A percentile compares a stretch with the other conserved stretches of the same genome.
Conservation (phyloP, 805 yeast species). For the Zygosaccharomyces kombuchaensis region DNA sequence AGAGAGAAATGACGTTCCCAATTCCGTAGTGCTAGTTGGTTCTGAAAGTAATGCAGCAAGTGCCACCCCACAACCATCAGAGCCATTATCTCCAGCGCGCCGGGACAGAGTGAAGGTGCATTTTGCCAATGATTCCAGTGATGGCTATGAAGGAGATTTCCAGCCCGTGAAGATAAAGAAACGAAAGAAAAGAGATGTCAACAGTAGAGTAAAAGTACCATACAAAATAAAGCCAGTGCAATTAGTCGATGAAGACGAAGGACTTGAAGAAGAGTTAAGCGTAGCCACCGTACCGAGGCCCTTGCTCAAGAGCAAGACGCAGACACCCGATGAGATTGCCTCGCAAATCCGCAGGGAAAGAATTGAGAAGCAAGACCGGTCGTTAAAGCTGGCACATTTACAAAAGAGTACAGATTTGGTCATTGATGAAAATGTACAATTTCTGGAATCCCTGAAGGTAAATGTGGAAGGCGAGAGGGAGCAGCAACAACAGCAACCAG, state of each 20-base stretch:
- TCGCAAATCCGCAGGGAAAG: conserved; percentile 36
- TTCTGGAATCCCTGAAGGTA: conserved; percentile 23
- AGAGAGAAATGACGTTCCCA: conserved; percentile 18
- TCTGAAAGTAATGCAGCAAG: conserved; percentile 5
- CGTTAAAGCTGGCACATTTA: conserved; percentile 18
- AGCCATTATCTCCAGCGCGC: conserved; percentile 6
- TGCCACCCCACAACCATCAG: not conserved
- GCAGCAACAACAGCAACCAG: not conserved
- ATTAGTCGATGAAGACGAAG: conserved; percentile 34
- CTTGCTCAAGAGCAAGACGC: conserved; percentile 1
- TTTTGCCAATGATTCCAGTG: conserved; percentile 20
- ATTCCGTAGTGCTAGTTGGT: conserved; percentile 20
- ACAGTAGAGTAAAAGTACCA: conserved; percentile 26
- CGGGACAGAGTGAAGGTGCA: conserved; percentile 20
- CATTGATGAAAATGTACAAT: conserved; percentile 40
- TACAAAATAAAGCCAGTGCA: conserved; percentile 35
- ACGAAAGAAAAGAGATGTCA: conserved; percentile 37
- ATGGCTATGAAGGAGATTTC: conserved; percentile 33
- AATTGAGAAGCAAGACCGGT: conserved; percentile 19
- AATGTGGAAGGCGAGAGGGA: conserved; percentile 6
- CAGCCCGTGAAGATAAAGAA: conserved; percentile 39
- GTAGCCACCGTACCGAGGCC: conserved; percentile 22
- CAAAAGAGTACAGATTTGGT: conserved; percentile 26
- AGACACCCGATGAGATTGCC: conserved; percentile 32
- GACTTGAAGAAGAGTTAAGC: conserved; percentile 36